Conservation (phyloP, 2,329 filamentous ascomycete species). For the Venturia carpophila region DNA sequence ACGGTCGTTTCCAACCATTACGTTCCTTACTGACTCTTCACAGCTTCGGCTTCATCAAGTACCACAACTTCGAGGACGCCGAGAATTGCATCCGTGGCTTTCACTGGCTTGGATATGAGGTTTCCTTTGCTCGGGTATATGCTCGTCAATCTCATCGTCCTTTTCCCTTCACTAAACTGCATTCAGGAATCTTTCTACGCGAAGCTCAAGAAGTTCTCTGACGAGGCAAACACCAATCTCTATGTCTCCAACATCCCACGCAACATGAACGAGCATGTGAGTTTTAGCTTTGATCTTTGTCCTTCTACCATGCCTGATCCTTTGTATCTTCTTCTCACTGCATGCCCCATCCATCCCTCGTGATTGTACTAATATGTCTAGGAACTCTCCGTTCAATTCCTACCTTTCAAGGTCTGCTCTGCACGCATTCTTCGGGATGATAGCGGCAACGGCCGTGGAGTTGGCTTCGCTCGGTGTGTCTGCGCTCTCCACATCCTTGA, state of each 20-base stretch:
- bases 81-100: constrained; percentile 96
- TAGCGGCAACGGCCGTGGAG: constrained; percentile 88
- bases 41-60: constrained; percentile 97
- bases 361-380: constrained; percentile 30
- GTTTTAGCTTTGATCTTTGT: constrained; percentile 28
- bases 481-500: constrained; percentile 16
- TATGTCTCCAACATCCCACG: constrained; percentile 97
- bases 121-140: constrained; percentile 85
- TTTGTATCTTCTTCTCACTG: background rate
- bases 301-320: background rate
- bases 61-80: constrained; percentile 76
- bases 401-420: constrained; percentile 75
- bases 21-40: constrained; percentile 10
- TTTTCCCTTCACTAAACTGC: constrained; percentile 4
- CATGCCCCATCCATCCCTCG: constrained; percentile 19
- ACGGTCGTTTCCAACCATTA: constrained; percentile 13
- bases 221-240: constrained; percentile 83
- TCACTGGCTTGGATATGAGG: constrained; percentile 89
- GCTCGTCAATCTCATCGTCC: constrained; percentile 19
- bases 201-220: constrained; percentile 90
- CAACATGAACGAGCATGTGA: constrained; percentile 79
- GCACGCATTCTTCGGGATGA: constrained; percentile 91
- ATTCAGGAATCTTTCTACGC: constrained; percentile 91
- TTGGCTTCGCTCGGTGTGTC: constrained; percentile 87
- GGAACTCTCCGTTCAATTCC: constrained; percentile 72